These are phyloP conservation scores for Ensete ventricosum DNA, from an alignment of 176 grass and related monocot genomes.

Conservation along the genomic window DNA sequence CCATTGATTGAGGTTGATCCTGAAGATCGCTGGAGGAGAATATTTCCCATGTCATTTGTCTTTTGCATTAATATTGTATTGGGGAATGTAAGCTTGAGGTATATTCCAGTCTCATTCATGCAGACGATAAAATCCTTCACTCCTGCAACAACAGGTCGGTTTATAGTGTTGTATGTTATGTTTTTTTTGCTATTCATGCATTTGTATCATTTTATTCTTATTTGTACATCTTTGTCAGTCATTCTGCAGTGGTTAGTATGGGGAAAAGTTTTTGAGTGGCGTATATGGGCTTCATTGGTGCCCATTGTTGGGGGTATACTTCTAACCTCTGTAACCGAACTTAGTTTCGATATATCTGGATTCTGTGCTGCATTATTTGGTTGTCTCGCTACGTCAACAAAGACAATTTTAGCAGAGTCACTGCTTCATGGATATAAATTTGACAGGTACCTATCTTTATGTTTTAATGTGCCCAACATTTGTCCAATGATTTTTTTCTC, in stretches of 20 bases:
- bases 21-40: slow-evolving; percentile 84
- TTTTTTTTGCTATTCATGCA: not conserved
- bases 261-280: slow-evolving; percentile 85
- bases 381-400: slow-evolving; percentile 91
- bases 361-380: slow-evolving; percentile 97
- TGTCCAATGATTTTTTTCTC: not conserved
- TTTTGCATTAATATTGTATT: slow-evolving; percentile 99
- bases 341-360: slow-evolving; percentile 92
- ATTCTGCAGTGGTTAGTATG: slow-evolving; percentile 96
- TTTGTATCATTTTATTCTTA: not conserved
- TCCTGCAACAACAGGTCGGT: slow-evolving; percentile 84
- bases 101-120: slow-evolving; percentile 97
- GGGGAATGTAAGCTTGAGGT: slow-evolving; percentile 87
- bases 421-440: slow-evolving; percentile 95
- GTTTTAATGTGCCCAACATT: not conserved
- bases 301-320: slow-evolving; percentile 95
- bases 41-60: slow-evolving; percentile 99
- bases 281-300: slow-evolving; percentile 87
- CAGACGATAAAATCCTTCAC: slow-evolving; percentile 99
- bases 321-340: slow-evolving; percentile 80
- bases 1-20: slow-evolving; percentile 75
- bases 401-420: slow-evolving; percentile 93
- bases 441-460: slow-evolving; percentile 51
- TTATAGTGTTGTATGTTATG: not conserved
- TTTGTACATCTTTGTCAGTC: slow-evolving; percentile 27